Percentiles rank a stretch among this genome's conserved stretches.
phyloP scores from a whole-genome alignment of 2,329 filamentous ascomycete species.

The Grosmannia huntii region DNA sequence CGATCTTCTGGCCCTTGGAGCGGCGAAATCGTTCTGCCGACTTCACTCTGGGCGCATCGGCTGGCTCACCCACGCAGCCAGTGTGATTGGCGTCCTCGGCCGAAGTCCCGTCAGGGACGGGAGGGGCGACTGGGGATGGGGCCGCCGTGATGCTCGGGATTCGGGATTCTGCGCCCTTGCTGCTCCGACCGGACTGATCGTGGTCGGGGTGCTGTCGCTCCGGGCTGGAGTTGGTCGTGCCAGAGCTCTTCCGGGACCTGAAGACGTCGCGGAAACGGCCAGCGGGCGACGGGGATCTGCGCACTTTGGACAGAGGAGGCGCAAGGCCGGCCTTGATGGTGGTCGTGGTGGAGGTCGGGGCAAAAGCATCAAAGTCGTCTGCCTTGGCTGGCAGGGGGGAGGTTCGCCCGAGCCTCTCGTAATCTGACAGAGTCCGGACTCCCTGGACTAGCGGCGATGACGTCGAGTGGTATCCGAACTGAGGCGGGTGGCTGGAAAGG shows the following conservation, averaged over 20 bases:
- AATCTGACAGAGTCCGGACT: slow-evolving; percentile 23
- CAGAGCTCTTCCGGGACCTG: slow-evolving; percentile 36
- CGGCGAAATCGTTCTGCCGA: slow-evolving; percentile 16
- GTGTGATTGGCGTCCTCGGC: neutral
- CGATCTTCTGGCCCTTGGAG: slow-evolving; percentile 18
- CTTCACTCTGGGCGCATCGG: slow-evolving; percentile 7
- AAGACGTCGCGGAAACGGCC: slow-evolving; percentile 64
- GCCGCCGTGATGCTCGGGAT: neutral
- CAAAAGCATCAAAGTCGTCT: slow-evolving; percentile 19
- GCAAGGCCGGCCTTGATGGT: slow-evolving; percentile 25
- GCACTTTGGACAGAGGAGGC: slow-evolving; percentile 29
- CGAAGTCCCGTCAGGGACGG: neutral
- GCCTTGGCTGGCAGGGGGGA: slow-evolving; percentile 18
- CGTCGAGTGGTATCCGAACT: slow-evolving; percentile 54
- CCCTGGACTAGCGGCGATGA: slow-evolving; percentile 55
- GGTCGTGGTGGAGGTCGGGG: slow-evolving; percentile 18
- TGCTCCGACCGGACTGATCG: neutral
- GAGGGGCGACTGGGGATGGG: neutral
- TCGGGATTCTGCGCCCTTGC: slow-evolving; percentile 4
- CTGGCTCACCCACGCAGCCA: neutral
- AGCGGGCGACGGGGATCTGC: slow-evolving; percentile 55
- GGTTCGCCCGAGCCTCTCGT: slow-evolving; percentile 20
- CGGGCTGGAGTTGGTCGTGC: slow-evolving; percentile 28
- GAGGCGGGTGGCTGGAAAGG: slow-evolving; percentile 48
- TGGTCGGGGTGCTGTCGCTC: slow-evolving; percentile 11